Evolutionary conservation across 192 early-diverging fungal genomes (phyloP), one percentile per base, ranked within the genome.

Genomic region (Gonapodya prolifera): DNA sequence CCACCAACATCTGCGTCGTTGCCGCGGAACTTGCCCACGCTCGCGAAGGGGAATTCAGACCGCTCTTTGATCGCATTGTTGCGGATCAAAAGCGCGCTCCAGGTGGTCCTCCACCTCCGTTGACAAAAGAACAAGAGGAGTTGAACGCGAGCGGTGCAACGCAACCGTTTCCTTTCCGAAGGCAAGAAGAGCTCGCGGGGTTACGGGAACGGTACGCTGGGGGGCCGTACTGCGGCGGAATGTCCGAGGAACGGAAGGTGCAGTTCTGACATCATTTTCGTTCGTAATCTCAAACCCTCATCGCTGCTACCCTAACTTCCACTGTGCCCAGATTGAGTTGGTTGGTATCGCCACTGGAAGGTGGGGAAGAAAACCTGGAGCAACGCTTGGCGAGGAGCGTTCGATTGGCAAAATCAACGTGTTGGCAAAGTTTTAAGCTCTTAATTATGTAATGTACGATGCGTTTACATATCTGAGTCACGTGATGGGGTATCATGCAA

Each of bases 1-100:
- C 71, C 71, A 73, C 71, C 28, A 73, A 73, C 71, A 73, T 73
- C 8, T 18, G 18, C 71, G 71, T 73, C 71, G 71, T 73, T 29
- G 71, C 71, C 8, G 71, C 71, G 2, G 71, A 73, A 32, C 71
- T 73, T 32, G 71, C 28, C 2, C 71, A 30, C 71, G 71, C 8
- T 32, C 71, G 71, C 71, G 71, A 73, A 13, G 28, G 71, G 31
- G 71, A 32, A 30, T 73, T 32, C 31, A 8, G 71, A 73, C 2
- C 8, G 31, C 71, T 13, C 28, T 73, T 2, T 2, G 71, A 18
- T 13, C 2, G 31, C 16, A 73, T 73, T 29, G 16, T 13, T 29
- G 32, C 71, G 31, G 28, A 30, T 8, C 71, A 2, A 29, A 73
- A 73, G 29, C 45, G 45, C 23, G 45, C 45, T 61, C 45, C 45